Evolutionary conservation across 2,329 filamentous ascomycete species (phyloP).

Genomic region (Arachnomyces sp.): DNA sequence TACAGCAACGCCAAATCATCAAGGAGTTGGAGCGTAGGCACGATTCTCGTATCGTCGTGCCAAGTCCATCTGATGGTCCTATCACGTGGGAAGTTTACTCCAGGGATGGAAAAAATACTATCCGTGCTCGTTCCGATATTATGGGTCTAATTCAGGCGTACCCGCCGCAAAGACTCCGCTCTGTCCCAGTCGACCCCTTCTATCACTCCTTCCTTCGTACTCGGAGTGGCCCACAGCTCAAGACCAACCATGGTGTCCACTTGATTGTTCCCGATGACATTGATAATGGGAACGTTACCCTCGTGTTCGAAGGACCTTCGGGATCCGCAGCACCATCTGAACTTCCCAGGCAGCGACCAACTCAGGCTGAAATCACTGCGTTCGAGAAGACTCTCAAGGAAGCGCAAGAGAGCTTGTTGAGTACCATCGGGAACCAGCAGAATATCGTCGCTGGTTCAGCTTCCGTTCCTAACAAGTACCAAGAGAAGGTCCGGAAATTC

Average conservation of each 20-base stretch:
- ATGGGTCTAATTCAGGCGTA: slow-evolving; percentile 42
- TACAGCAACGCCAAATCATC: slow-evolving; percentile 72
- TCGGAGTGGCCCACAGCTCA: slow-evolving; percentile 30
- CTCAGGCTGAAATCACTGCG: slow-evolving; percentile 44
- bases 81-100: slow-evolving; percentile 85
- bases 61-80: slow-evolving; percentile 58
- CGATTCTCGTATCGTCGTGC: slow-evolving; percentile 79
- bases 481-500: slow-evolving; percentile 55
- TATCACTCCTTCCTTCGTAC: slow-evolving; percentile 40
- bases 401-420: slow-evolving; percentile 49
- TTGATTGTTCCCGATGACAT: slow-evolving; percentile 40
- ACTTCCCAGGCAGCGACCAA: slow-evolving; percentile 49
- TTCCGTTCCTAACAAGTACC: slow-evolving; percentile 51
- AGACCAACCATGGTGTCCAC: slow-evolving; percentile 38
- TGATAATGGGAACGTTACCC: slow-evolving; percentile 35
- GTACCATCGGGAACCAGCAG: slow-evolving; percentile 46
- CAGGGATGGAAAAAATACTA: slow-evolving; percentile 68
- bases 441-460: slow-evolving; percentile 48
- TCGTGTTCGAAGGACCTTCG: slow-evolving; percentile 43
- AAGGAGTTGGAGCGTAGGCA: slow-evolving; percentile 72
- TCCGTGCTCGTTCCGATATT: slow-evolving; percentile 42
- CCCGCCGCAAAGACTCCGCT: slow-evolving; percentile 32
- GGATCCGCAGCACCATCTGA: slow-evolving; percentile 41
- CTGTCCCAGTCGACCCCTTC: slow-evolving; percentile 41
- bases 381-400: slow-evolving; percentile 52